Base-by-base conservation (phyloP, 176 grass and related monocot species). In the Cenchrus americanus region DNA sequence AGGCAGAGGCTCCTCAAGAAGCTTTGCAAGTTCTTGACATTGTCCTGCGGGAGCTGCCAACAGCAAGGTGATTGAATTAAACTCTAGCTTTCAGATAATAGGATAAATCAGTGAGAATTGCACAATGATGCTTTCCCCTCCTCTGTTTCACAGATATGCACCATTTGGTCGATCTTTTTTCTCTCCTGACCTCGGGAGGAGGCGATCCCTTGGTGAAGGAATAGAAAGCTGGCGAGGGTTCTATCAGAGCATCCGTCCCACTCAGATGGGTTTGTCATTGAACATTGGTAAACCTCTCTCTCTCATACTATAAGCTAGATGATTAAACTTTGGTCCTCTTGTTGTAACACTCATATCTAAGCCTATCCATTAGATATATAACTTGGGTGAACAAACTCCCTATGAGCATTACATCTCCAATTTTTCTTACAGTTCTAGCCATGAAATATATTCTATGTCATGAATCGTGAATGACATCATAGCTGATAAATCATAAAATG, bases 221-320 rank as follows among this genome's bases (percentile, higher is more conserved):
- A 82, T 98, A n/a, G 95, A 98, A 83, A 90, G 91, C 62, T 97
- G 95, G 95, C 87, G 87, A 7, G 95, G 95, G 7, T 97, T 97
- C 91, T 97, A 98, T 52, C 95, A 98, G 87, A 97, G 92, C 84
- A 93, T 97, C 62, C 86, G 95, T 5, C 95, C 95, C 76, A 97
- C 92, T 67, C 95, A 97, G 26, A 97, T 97, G 95, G 95, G 95
- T 14, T 78, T 97, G 82, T 98, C 96, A 61, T 78, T 98, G 52
- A 98, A 98, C 53, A 95, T 98, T 17, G 93, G 96, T 98, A 85
- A 69, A 69, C 3, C 9, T 62, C 58, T 74, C 14, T 22, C 71
- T 48, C 48, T 77, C 51, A 76, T 63, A 40, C 49, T 32, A 11
- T 61, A 49, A 8, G 67, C 21, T 77, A 41, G 15, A 62, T 54